phyloP scores from a whole-genome alignment of 2,329 filamentous ascomycete species.

The Fusarium veterinarium region DNA sequence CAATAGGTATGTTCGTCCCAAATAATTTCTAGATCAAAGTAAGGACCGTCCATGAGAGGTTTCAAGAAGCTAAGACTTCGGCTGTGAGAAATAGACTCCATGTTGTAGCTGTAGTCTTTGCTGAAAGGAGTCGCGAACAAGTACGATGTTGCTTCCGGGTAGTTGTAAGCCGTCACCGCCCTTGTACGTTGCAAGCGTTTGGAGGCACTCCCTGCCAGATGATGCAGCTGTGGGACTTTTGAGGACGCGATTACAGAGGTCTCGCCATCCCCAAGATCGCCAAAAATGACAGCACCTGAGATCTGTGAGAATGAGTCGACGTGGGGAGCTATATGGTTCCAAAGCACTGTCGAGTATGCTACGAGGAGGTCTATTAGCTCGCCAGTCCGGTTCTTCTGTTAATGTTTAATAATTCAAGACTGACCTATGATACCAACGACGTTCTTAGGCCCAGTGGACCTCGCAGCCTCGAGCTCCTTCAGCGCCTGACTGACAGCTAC shows the following conservation, averaged over 20 bases:
- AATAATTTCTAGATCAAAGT: constrained; percentile 78
- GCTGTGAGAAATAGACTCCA: constrained; percentile 73
- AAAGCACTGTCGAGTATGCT: constrained; percentile 33
- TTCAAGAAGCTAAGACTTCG: constrained; percentile 75
- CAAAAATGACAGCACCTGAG: not conserved
- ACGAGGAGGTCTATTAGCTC: not conserved
- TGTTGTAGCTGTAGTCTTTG: constrained; percentile 59
- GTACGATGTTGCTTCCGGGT: not conserved
- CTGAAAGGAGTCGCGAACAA: constrained; percentile 63
- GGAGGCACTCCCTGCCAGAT: not conserved
- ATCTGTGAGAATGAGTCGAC: not conserved
- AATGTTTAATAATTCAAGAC: rapidly evolving
- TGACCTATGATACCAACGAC: constrained; percentile 54
- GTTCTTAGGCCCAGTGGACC: constrained; percentile 43
- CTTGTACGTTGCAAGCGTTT: constrained; percentile 43
- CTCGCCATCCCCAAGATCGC: not conserved
- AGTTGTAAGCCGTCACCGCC: not conserved
- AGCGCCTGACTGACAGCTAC: constrained; percentile 5
- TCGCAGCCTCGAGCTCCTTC: constrained; percentile 23
- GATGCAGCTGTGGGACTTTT: not conserved
- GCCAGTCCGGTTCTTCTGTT: rapidly evolving
- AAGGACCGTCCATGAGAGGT: constrained; percentile 69
- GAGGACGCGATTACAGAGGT: not conserved
- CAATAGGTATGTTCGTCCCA: constrained; percentile 83
- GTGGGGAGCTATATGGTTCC: constrained; percentile 24